Evolutionary conservation across 164 flowering plant genomes (phyloP).

Genomic region (Litsea cubeba): DNA sequence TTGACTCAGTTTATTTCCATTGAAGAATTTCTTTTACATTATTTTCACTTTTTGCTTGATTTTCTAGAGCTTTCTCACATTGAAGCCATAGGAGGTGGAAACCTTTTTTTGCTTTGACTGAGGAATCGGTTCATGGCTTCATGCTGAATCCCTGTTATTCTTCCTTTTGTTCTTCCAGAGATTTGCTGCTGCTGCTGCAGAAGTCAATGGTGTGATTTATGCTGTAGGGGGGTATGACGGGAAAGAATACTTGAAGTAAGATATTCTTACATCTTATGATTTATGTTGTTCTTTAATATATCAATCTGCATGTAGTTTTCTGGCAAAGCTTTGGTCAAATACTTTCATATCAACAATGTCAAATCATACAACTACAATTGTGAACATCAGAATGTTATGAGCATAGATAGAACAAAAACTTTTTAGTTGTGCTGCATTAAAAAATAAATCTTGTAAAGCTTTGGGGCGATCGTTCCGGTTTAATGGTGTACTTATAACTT

Average conservation of each 20-base stretch:
- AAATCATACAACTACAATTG: not conserved
- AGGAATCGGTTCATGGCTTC: not conserved
- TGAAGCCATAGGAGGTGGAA: not conserved
- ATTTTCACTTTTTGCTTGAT: not conserved
- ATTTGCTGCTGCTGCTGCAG: constrained; percentile 72
- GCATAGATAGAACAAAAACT: not conserved
- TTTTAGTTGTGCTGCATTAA: not conserved
- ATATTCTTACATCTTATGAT: not conserved
- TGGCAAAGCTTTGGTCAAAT: not conserved
- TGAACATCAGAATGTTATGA: not conserved
- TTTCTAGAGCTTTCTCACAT: not conserved
- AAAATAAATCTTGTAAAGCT: too few relatives aligned
- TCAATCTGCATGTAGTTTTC: not conserved
- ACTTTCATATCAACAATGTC: not conserved
- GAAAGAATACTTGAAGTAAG: constrained; percentile 66
- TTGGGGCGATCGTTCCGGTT: too few relatives aligned
- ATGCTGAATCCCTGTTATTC: not conserved
- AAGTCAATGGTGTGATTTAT: constrained; percentile 68
- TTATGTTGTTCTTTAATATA: not conserved
- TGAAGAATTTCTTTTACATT: not conserved
- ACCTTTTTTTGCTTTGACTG: not conserved
- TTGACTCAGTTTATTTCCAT: not conserved
- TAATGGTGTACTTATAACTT: too few relatives aligned
- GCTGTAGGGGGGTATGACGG: constrained; percentile 93
- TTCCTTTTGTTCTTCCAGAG: constrained; percentile 42